Conservation (phyloP, 257 asterid genomes). For the Solanum lignicaule region DNA sequence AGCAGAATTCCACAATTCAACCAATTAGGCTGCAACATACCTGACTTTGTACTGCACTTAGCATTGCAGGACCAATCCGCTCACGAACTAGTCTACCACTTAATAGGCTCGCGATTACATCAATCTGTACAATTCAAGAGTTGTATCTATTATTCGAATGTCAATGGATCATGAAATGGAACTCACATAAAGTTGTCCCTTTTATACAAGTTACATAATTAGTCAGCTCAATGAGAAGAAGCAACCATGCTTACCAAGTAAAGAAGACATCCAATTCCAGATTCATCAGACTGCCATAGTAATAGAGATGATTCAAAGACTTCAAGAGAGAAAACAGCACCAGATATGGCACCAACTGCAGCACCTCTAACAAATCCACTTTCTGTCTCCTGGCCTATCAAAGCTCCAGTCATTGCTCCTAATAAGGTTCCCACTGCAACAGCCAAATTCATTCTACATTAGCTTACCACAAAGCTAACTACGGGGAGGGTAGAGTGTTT, state of each 20-base stretch:
- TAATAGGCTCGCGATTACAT: slow-evolving; percentile 80
- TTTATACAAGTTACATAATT: background rate
- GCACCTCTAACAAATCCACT: slow-evolving; percentile 98
- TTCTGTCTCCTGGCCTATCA: slow-evolving; percentile 96
- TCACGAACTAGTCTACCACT: slow-evolving; percentile 98
- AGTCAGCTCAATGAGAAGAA: background rate
- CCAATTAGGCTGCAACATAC: slow-evolving; percentile 12
- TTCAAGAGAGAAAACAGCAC: slow-evolving; percentile 97
- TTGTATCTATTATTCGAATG: background rate
- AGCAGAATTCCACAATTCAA: background rate
- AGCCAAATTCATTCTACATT: background rate
- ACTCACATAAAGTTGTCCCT: background rate
- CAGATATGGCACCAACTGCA: slow-evolving; percentile 94
- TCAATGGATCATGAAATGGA: background rate
- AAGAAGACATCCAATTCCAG: slow-evolving; percentile 83
- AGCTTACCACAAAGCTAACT: background rate
- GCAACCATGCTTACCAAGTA: slow-evolving; percentile 55
- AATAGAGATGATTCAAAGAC: slow-evolving; percentile 80
- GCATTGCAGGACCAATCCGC: slow-evolving; percentile 98
- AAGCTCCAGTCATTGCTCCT: slow-evolving; percentile 95
- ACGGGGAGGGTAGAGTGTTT: background rate
- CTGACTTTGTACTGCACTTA: slow-evolving; percentile 99
- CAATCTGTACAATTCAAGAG: slow-evolving; percentile 47
- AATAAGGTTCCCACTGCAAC: slow-evolving; percentile 80
- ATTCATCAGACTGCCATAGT: slow-evolving; percentile 91